Evolutionary conservation across 2,329 filamentous ascomycete species (phyloP).

Genomic region (Stagonosporopsis cucurbitacearum): DNA sequence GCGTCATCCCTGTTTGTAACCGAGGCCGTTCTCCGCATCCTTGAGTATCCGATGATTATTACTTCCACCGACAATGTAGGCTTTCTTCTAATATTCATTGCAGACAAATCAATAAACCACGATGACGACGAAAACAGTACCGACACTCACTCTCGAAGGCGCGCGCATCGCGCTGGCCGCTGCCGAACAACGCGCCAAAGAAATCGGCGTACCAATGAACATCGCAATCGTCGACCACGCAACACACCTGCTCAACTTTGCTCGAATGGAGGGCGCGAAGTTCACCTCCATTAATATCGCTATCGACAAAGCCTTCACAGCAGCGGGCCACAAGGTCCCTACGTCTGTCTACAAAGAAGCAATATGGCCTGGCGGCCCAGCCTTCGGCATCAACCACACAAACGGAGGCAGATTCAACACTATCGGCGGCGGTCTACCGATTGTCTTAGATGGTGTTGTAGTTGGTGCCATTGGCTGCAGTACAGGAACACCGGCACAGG

Average conservation of each 20-base stretch:
- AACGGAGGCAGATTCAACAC: constrained; percentile 62
- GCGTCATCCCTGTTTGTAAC: constrained; percentile 17
- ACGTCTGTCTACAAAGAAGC: constrained; percentile 61
- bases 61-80: constrained; percentile 1
- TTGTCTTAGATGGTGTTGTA: constrained; percentile 55
- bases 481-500: constrained; percentile 62
- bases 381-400: constrained; percentile 59
- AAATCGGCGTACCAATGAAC: constrained; percentile 55
- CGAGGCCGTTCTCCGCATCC: constrained; percentile 17
- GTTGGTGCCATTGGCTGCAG: constrained; percentile 63
- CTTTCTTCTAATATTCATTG: background rate
- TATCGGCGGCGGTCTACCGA: constrained; percentile 62
- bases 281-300: constrained; percentile 64
- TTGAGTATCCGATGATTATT: constrained; percentile 12
- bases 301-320: constrained; percentile 68
- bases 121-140: constrained; percentile 44
- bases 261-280: constrained; percentile 56
- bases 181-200: constrained; percentile 45
- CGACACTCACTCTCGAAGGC: constrained; percentile 46
- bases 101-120: background rate
- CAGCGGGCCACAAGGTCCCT: constrained; percentile 60
- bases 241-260: constrained; percentile 56
- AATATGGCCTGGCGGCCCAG: constrained; percentile 60
- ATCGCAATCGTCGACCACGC: constrained; percentile 57
- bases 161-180: constrained; percentile 47